Base-by-base conservation (phyloP, 2,329 filamentous ascomycete species). In the Trichoderma harzianum region DNA sequence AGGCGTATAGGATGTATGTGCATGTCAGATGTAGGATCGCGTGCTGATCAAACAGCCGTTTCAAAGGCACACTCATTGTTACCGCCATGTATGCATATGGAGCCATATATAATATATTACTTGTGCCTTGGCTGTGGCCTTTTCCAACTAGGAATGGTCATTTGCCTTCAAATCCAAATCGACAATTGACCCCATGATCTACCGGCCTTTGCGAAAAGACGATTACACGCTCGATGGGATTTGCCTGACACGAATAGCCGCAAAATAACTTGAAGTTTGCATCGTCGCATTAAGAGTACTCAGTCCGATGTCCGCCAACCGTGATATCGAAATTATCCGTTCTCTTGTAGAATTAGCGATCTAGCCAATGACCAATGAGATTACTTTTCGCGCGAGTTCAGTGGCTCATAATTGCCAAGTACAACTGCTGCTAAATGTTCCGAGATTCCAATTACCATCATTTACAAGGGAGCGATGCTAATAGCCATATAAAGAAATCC, bases 241-340 rank as follows among this genome's bases (percentile, higher is more conserved):
- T 3, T 43, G 10, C 0, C 5, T 7, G 34, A n/a, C 0, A 3
- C 7, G 14, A 11, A 21, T 5, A 21, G 18, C 28, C n/a, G 18
- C 16, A 32, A 32, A n/a, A 14, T 34, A 34, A n/a, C n/a, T n/a
- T n/a, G n/a, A n/a, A 21, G 18, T 28, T 34, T 60, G 12, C 7
- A 60, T 18, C 11, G 4, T 60, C 28, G n/a, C 5, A 21, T 34
- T 34, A 60, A 21, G 28, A 10, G 30, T 3, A 58, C 3, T 32
- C 1, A 11, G 5, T n/a, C 26, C 14, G 24, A 28, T 16, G 53
- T 24, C 55, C 7, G n/a, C 55, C 1, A 32, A 30, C 26, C 7
- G 53, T 5, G 14, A 18, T 18, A 47, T 55, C 26, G 18, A 14
- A 5, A 16, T 36, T 16, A 57, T 30, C 14, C 26, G 24, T 6